Evolutionary conservation across 306 rosid genomes (phyloP).

Genomic region (Malus orientalis): DNA sequence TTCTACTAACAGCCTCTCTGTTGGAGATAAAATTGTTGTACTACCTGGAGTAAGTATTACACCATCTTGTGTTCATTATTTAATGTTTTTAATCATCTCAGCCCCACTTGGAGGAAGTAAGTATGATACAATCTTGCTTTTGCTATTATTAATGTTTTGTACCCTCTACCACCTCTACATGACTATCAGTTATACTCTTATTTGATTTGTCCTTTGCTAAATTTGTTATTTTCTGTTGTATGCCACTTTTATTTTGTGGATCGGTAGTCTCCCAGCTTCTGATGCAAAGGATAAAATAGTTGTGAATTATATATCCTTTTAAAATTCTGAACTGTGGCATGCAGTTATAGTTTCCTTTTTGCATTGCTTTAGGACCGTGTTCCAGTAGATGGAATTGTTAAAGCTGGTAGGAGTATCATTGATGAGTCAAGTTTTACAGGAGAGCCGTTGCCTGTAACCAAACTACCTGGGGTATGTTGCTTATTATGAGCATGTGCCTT

Average conservation of each 20-base stretch:
- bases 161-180: not conserved
- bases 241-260: not conserved
- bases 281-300: not conserved
- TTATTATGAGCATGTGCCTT: not conserved
- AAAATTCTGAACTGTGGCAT: conserved; percentile 1
- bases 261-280: not conserved
- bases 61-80: conserved; percentile 5
- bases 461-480: conserved; percentile 74
- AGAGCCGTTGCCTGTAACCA: conserved; percentile 92
- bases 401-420: conserved; percentile 85
- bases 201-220: not conserved
- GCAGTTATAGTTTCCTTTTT: conserved; percentile 7
- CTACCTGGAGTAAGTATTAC: conserved; percentile 79
- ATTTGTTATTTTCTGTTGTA: not conserved
- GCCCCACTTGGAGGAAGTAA: not conserved
- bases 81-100: not conserved
- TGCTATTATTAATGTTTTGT: too few relatives aligned
- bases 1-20: conserved; percentile 75
- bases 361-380: conserved; percentile 60
- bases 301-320: conserved; percentile 10
- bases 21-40: conserved; percentile 79
- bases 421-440: conserved; percentile 97
- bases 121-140: too few relatives aligned
- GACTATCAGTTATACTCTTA: not conserved
- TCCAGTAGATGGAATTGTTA: conserved; percentile 94